These are phyloP conservation scores for Zygosaccharomyces siamensis DNA, from an alignment of 805 yeast genomes.

Conservation along the genomic window DNA sequence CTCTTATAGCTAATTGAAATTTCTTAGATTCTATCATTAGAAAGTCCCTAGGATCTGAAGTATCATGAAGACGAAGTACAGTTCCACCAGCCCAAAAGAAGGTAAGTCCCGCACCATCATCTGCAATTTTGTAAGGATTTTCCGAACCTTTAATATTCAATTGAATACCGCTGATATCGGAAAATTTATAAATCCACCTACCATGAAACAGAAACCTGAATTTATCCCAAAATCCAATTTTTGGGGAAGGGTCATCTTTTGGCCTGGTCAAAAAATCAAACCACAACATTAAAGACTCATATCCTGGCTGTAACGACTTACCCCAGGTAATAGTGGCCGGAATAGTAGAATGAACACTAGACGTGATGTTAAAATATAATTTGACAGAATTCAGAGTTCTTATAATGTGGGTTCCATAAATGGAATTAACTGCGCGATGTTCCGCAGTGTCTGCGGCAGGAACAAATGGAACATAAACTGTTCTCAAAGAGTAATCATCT, in stretches of 20 bases:
- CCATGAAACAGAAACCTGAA: conserved; percentile 54
- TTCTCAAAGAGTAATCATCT: conserved; percentile 42
- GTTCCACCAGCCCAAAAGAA: conserved; percentile 61
- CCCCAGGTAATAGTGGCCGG: conserved; percentile 61
- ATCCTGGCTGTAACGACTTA: conserved; percentile 55
- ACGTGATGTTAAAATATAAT: conserved; percentile 45
- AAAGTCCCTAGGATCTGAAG: conserved; percentile 45
- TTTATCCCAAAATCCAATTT: conserved; percentile 72
- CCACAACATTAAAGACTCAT: conserved; percentile 56
- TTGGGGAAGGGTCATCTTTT: conserved; percentile 58
- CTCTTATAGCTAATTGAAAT: conserved; percentile 55
- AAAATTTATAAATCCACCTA: conserved; percentile 43
- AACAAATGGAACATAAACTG: conserved; percentile 54
- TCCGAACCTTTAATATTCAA: conserved; percentile 58
- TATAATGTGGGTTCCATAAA: conserved; percentile 54
- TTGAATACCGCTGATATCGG: conserved; percentile 46
- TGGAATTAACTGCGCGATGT: conserved; percentile 39
- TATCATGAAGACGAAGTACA: conserved; percentile 46
- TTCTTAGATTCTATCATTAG: conserved; percentile 50
- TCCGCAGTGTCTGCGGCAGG: conserved; percentile 40
- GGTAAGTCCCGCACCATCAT: conserved; percentile 57
- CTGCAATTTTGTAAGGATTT: conserved; percentile 54
- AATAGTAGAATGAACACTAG: conserved; percentile 41
- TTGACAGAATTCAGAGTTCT: conserved; percentile 64
- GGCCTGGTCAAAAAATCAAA: conserved; percentile 67